phyloP scores from a whole-genome alignment of 805 yeast genomes.

The Kuraishia hungarica region DNA sequence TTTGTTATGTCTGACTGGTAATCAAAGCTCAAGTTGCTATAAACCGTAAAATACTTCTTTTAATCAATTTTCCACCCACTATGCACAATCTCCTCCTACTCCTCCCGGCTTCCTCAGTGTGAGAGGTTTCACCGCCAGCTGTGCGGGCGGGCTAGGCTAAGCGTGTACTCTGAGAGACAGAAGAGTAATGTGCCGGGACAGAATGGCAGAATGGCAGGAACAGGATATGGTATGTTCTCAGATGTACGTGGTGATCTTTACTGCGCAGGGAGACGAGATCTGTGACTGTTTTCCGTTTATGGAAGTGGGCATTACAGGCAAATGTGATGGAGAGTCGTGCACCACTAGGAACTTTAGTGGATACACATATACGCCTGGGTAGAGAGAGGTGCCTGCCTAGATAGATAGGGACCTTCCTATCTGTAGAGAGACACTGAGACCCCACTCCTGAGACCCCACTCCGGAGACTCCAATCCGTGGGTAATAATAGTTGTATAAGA shows the following conservation, averaged over 20 bases:
- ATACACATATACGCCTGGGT: too few species aligned
- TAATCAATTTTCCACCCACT: not conserved
- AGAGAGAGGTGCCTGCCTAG: too few species aligned
- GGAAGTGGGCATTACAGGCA: not conserved
- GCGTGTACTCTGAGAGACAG: not conserved
- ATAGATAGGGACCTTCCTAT: too few species aligned
- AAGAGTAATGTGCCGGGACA: not conserved
- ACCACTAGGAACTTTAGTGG: too few species aligned
- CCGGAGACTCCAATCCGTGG: too few species aligned
- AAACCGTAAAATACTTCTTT: not conserved
- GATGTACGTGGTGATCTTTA: not conserved
- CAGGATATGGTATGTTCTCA: not conserved
- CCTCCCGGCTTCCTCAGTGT: too few species aligned
- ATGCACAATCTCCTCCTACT: not conserved
- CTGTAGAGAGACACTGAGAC: too few species aligned
- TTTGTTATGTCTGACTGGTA: not conserved
- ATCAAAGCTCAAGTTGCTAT: not conserved
- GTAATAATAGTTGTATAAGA: too few species aligned
- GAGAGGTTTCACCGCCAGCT: not conserved
- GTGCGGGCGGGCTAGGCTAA: not conserved
- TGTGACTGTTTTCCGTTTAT: not conserved
- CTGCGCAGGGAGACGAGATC: not conserved
- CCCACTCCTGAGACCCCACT: too few species aligned
- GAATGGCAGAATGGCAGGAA: not conserved
- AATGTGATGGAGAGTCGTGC: not conserved